Evolutionary conservation across 208 protist species (phyloP), one percentile per base, ranked within the genome.

Genomic region (Trypanosoma cruzi): DNA sequence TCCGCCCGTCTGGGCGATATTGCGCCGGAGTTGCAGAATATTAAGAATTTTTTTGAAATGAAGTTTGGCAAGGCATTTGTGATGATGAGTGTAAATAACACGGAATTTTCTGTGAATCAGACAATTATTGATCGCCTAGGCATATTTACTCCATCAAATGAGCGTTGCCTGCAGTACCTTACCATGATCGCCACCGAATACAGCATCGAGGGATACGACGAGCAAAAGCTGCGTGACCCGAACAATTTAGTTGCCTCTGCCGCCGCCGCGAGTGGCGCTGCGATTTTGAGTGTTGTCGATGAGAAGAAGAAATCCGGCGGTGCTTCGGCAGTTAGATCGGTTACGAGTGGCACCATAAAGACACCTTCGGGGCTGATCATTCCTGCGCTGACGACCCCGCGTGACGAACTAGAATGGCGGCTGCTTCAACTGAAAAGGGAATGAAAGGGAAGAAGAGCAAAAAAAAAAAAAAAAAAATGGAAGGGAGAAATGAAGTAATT

Each of bases 51-150:
- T 18, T 86, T 96, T 44, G 88, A 93, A 71, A 59, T n/a, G 8
- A 97, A 96, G 75, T 96, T 90, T 60, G 91, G 93, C 32, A 88
- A 84, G 65, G 79, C 75, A 49, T 96, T 95, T 80, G 83, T 93
- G 20, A 68, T 91, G 60, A 93, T 96, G 80, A 81, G 84, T 28
- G 54, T 85, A 44, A 73, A 69, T 59, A 96, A 97, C 71, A 57
- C 77, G 22, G 93, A 97, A 77, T 93, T 88, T 60, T 88, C 88
- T 1, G 93, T 97, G 32, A 97, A 97, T 57, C 84, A 93, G 53
- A 80, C 80, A 34, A 80, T 97, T 70, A 85, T 94, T 68, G 89
- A 97, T 58, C 90, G 89, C 4, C 77, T 96, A 4, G 75, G 80
- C 34, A 79, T 95, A 55, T 82, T 84, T 59, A 86, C 87, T 10